Base-by-base conservation (phyloP, 352 stramenopile species). In the Globisporangium yorkense region DNA sequence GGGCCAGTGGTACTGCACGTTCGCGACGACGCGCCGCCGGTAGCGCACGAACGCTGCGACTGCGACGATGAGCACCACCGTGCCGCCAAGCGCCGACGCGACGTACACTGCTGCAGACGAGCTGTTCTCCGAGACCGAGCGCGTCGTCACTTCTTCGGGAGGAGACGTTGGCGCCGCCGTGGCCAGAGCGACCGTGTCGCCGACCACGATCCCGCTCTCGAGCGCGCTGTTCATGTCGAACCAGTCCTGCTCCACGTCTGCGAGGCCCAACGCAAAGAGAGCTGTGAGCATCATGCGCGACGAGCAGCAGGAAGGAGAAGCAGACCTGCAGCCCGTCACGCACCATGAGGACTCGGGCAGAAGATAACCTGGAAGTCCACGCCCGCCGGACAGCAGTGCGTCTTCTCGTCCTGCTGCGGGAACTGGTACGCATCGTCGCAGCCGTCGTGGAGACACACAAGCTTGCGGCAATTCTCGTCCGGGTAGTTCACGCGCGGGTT, bases 381-480 rank as follows among this genome's bases (percentile, higher is more conserved):
- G 27, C 54, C 61, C 12, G 66, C 62, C 2, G 52, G 7, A 41
- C 80, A 91, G 31, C 52, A 62, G 61, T 82, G 70, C 13, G 75
- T 89, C 63, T 89, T 89, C 40, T 27, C 56, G 47, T 75, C 57
- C 39, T 92, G 64, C 35, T 76, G 67, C 2, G 82, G 82, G 62
- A 72, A 88, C 35, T 79, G 67, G 59, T 92, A 92, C 1, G 70
- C 82, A 47, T 89, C 82, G 0, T 63, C 55, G 51, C 82, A 92
- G 15, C 72, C 74, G 39, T 81, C 70, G 4, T 54, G 43, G 2
- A 84, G 62, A 58, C 82, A 92, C 7, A 71, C 72, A 63, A 89
- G 62, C 5, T 74, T 68, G 0, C 39, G 24, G 63, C 79, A 89
- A 33, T 63, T 64, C 24, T 57, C 56, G 12, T 54, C 39, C 3